Conservation (phyloP, 805 yeast species). For the Saccharomycopsis selenospora region DNA sequence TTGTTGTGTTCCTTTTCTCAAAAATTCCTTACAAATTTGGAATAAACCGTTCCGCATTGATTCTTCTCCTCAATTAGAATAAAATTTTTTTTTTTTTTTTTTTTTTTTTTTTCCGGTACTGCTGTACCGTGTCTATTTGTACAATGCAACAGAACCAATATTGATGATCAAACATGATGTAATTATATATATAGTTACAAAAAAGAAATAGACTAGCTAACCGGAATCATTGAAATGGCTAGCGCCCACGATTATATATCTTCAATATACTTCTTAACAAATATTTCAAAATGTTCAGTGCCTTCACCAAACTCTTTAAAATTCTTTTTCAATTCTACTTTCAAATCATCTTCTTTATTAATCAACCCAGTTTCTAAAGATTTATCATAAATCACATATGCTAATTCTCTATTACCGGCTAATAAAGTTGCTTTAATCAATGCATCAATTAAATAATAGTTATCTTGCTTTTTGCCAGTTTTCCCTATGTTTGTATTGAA, state of each 20-base stretch:
- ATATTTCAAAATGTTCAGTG: background rate
- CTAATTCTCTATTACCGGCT: constrained; percentile 13
- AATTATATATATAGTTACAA: too few relatives aligned
- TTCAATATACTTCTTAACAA: background rate
- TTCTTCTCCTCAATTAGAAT: too few relatives aligned
- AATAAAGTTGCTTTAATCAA: constrained; percentile 15
- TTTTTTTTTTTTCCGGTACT: too few relatives aligned
- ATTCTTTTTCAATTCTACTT: background rate
- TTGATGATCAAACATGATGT: too few relatives aligned
- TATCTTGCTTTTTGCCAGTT: constrained; percentile 1
- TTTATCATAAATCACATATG: constrained; percentile 16
- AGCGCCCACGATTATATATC: background rate
- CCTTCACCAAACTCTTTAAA: background rate
- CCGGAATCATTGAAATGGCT: too few relatives aligned
- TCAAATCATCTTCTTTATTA: background rate
- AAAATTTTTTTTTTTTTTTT: too few relatives aligned
- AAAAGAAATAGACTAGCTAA: too few relatives aligned
- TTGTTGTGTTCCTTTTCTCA: too few relatives aligned
- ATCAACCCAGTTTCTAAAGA: constrained; percentile 11
- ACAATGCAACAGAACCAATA: too few relatives aligned
- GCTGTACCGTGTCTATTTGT: too few relatives aligned
- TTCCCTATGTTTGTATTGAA: constrained; percentile 9
- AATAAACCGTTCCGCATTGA: too few relatives aligned
- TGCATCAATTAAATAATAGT: constrained; percentile 9
- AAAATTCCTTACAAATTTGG: too few relatives aligned